Base-by-base conservation (phyloP, 345 rosid genomes). In the Dovyalis caffra region DNA sequence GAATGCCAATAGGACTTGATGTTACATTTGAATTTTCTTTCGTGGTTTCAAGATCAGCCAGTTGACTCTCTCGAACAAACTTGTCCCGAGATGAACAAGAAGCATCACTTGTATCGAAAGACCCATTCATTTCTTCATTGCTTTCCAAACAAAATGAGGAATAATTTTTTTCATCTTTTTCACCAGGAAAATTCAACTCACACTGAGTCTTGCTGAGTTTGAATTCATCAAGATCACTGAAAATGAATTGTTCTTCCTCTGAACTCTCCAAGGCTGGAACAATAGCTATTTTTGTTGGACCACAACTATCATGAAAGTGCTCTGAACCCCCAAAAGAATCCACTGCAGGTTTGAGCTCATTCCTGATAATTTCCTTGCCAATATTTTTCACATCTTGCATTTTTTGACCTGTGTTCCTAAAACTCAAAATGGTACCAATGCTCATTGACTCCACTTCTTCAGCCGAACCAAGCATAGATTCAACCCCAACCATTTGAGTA, bases 171-270 rank as follows among this genome's bases (percentile, higher is more conserved):
- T 69, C 78, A 64, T 82, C 80, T 26, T 75, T 25, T 43, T 28
- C 37, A 78, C 77, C 85, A 31, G 71, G 73, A 68, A 68, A 79
- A 53, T 57, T 68, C 65, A 83, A 75, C 56, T 51, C 73, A 25
- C 58, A n/a, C 61, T 68, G 74, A 73, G 56, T 58, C 66, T 80
- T 80, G 25, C 60, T 72, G 53, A 70, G 71, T 74, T 85, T 82
- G 53, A 57, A 72, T 68, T 85, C 89, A 66, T 82, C 91, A 78
- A 87, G 82, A 84, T 91, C 94, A 64, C 91, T 72, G 77, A 92
- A 89, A 74, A 76, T 83, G 78, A 95, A 90, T 37, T 92, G 94
- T 64, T 88, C 97, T 45, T 89, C 99, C 73, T 88, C 92, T 63
- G 83, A 84, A 80, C 82, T 76, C 77, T 85, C 87, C 23, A 81